Conservation (phyloP, 331 rosid species). For the Rhamnella rubrinervis region DNA sequence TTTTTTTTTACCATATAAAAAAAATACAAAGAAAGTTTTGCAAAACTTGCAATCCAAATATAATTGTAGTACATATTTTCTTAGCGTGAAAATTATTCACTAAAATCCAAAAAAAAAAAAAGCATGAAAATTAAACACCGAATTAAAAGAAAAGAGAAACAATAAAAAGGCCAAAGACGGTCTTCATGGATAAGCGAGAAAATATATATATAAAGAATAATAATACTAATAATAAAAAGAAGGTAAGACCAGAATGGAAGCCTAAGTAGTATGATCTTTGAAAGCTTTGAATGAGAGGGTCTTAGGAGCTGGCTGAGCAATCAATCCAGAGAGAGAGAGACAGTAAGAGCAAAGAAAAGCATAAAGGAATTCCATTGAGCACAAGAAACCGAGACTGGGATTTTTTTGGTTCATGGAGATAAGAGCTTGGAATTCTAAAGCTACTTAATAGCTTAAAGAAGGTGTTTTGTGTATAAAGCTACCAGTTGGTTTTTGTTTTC, state of each 20-base stretch:
- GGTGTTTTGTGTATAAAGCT: conserved; percentile 36
- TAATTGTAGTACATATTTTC: too few species aligned
- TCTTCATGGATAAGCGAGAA: conserved; percentile 38
- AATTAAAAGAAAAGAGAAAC: neutral
- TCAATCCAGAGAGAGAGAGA: conserved; percentile 37
- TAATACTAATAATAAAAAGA: conserved; percentile 16
- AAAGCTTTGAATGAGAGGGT: conserved; percentile 35
- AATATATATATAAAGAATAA: conserved; percentile 4
- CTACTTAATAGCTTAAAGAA: conserved; percentile 41
- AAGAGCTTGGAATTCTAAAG: conserved; percentile 82
- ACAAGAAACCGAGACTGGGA: conserved; percentile 54
- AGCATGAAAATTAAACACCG: neutral
- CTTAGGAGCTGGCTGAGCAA: too few species aligned
- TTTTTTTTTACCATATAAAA: too few species aligned
- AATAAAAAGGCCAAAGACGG: conserved; percentile 21
- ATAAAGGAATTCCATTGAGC: conserved; percentile 64
- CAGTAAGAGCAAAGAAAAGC: conserved; percentile 46
- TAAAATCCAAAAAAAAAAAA: neutral
- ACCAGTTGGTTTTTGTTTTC: conserved; percentile 31
- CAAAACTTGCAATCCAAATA: too few species aligned
- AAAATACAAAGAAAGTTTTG: too few species aligned
- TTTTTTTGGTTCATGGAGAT: conserved; percentile 46
- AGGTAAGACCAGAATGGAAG: conserved; percentile 31
- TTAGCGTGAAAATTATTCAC: too few species aligned
- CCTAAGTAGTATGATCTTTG: conserved; percentile 25